These are phyloP conservation scores for Lippia alba DNA, from an alignment of 305 asterid species.

Conservation along the genomic window DNA sequence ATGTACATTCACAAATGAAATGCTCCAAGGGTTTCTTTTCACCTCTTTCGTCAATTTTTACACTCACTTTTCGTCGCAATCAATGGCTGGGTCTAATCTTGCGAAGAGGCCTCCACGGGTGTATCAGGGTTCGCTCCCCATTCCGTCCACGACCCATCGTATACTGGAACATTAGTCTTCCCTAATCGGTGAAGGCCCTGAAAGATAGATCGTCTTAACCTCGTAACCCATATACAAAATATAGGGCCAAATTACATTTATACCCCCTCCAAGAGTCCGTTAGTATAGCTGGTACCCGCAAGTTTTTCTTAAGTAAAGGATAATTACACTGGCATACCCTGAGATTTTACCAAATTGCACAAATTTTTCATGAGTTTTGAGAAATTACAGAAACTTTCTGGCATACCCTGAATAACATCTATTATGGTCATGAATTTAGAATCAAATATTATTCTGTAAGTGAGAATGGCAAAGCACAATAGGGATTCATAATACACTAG, in stretches of 20 bases:
- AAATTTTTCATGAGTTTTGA: no score
- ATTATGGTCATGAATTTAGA: no score
- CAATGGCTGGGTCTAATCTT: conserved; percentile 35
- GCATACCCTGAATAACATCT: no score
- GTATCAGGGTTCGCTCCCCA: conserved; percentile 71
- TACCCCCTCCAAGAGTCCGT: background rate
- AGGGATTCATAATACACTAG: no score
- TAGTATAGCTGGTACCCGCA: background rate
- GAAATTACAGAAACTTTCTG: no score
- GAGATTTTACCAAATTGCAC: no score
- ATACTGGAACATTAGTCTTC: conserved; percentile 71
- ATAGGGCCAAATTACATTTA: background rate
- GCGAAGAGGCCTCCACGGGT: conserved; percentile 53
- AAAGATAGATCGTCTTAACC: conserved; percentile 2
- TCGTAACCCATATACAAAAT: no score
- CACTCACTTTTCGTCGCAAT: conserved; percentile 30
- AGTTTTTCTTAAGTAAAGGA: no score
- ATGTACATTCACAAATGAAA: conserved; percentile 17
- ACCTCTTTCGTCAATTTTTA: conserved; percentile 6
- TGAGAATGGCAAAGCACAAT: no score
- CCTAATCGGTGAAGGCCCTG: conserved; percentile 90
- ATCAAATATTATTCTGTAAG: no score
- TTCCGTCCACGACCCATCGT: conserved; percentile 96
- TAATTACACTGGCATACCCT: no score
- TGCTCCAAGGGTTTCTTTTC: background rate